phyloP scores from a whole-genome alignment of 2,329 filamentous ascomycete species.

The Fusarium albosuccineum region DNA sequence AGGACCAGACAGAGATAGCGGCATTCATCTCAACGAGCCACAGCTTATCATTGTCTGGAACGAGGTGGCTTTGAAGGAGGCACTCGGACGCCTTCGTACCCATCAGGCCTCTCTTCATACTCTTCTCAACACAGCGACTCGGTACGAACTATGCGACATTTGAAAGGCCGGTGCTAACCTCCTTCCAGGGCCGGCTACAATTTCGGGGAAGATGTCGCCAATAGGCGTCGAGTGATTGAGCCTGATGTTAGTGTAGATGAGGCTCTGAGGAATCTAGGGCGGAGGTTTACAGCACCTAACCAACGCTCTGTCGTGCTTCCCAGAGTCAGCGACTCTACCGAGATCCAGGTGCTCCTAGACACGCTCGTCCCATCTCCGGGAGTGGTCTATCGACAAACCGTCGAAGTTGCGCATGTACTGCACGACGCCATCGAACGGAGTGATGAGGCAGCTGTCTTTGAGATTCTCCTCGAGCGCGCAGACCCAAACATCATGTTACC shows the following conservation, averaged over 20 bases:
- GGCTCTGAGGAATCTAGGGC: constrained; percentile 42
- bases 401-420: constrained; percentile 40
- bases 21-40: constrained; percentile 44
- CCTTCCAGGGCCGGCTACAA: constrained; percentile 34
- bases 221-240: constrained; percentile 45
- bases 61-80: constrained; percentile 41
- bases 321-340: constrained; percentile 46
- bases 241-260: constrained; percentile 44
- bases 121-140: constrained; percentile 45
- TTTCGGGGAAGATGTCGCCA: constrained; percentile 37
- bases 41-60: constrained; percentile 48
- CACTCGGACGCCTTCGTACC: constrained; percentile 40
- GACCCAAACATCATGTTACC: constrained; percentile 45
- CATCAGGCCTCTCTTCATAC: constrained; percentile 47
- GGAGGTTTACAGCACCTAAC: constrained; percentile 42
- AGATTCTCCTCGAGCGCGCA: constrained; percentile 41
- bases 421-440: constrained; percentile 43
- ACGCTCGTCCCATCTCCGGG: constrained; percentile 44
- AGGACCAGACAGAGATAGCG: constrained; percentile 45
- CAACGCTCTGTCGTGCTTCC: constrained; percentile 42
- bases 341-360: constrained; percentile 46
- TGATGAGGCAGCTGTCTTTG: constrained; percentile 45
- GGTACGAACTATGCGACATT: constrained; percentile 15
- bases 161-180: constrained; percentile 22
- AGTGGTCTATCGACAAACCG: constrained; percentile 37